Evolutionary conservation across 805 yeast species (phyloP), one percentile per base, ranked within the genome.

Genomic region (Candida yuanshanica): DNA sequence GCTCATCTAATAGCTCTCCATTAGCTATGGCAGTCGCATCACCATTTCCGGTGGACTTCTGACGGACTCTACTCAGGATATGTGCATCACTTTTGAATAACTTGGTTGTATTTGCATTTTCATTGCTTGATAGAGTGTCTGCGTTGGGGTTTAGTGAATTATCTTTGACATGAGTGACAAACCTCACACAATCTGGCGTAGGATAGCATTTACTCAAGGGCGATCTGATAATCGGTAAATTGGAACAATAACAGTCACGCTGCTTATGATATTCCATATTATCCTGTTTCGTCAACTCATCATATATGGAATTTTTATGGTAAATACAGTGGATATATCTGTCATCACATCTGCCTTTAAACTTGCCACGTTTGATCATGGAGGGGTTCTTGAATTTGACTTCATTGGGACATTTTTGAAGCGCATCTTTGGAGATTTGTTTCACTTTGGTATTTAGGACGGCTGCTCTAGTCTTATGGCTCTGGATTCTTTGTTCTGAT

Each of bases 301-400:
- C 35, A 33, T 9, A 12, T 4, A 9, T 14, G 10, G 17, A 13
- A 2, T 36, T 26, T 8, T 35, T 36, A 20, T 40, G 33, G 22
- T 37, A 49, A 1, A 35, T 20, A 44, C 68, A 60, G 14, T 56
- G 36, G 8, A 46, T 13, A 17, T 43, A 50, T 17, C 66, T 45
- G 26, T 51, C 51, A 39, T 63, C 65, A 23, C 43, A 46, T 6
- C 33, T 18, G 1, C 64, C 65, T 38, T 45, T 58, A 44, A 60
- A 62, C 25, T 47, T 45, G 0, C 66, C 68, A 24, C 54, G 37
- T 17, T 31, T 39, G 8, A 59, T 50, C 17, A 46, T 35, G 3
- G 53, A 33, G 9, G 52, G 44, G 7, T 7, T 27, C 18, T 27
- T 27, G 17, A 27, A 27, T 13, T 11, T 27, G 4, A 7, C n/a